Percentiles rank a stretch among this genome's conserved stretches.
Evolutionary conservation across 208 protist genomes (phyloP).

Genomic region (Trypanosoma grayi): DNA sequence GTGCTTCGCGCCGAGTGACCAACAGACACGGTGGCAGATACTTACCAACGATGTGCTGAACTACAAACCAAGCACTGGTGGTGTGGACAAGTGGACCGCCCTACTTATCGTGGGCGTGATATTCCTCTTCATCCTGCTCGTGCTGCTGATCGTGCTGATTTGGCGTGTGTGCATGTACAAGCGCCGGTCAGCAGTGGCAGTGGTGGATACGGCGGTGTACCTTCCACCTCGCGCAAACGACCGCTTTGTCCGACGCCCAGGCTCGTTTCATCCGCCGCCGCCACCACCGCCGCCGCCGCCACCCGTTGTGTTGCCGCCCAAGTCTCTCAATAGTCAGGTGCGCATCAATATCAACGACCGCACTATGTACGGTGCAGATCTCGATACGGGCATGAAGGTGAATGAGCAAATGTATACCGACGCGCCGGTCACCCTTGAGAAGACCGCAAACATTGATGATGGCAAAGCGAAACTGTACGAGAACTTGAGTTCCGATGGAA

Average conservation of each 20-base stretch:
- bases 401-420: not conserved
- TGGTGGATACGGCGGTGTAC: constrained; percentile 26
- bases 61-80: not conserved
- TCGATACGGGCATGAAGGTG: not conserved
- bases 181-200: not conserved
- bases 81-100: constrained; percentile 45
- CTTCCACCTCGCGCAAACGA: constrained; percentile 75
- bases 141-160: constrained; percentile 59
- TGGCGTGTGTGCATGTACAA: constrained; percentile 56
- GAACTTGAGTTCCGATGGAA: not conserved
- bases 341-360: constrained; percentile 50
- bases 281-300: constrained; percentile 2
- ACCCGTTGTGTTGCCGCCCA: not conserved
- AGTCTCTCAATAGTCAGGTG: constrained; percentile 15
- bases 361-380: constrained; percentile 2
- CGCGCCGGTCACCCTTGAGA: not conserved
- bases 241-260: constrained; percentile 43
- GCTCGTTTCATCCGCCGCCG: not conserved
- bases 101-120: constrained; percentile 78
- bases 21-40: constrained; percentile 27
- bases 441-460: not conserved
- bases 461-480: not conserved
- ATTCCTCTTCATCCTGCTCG: constrained; percentile 68
- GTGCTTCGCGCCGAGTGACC: constrained; percentile 72
- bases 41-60: constrained; percentile 31